These are phyloP conservation scores for Rubroboletus pulcherrimus DNA, from an alignment of 768 basidiomycete genomes.

Conservation along the genomic window DNA sequence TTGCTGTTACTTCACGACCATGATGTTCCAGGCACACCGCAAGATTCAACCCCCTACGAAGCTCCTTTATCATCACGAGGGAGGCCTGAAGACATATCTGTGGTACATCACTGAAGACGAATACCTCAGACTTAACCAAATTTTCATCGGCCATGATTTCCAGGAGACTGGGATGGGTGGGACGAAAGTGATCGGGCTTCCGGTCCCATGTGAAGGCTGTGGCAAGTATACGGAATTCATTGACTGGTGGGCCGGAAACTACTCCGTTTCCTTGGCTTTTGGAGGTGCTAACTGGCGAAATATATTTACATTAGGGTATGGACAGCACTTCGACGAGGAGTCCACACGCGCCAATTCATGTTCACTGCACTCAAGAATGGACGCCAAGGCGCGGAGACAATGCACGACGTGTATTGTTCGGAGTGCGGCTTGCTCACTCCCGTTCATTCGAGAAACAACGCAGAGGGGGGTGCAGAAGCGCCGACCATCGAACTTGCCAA, in stretches of 20 bases:
- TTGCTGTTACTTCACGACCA: neutral
- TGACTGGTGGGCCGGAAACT: neutral
- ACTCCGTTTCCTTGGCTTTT: neutral
- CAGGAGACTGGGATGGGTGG: neutral
- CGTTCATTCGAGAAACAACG: constrained; percentile 5
- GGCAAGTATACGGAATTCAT: neutral
- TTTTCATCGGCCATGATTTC: neutral
- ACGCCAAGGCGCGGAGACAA: constrained; percentile 10
- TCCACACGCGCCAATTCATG: constrained; percentile 10
- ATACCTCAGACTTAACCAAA: neutral
- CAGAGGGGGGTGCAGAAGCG: constrained; percentile 8
- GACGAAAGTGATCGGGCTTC: neutral
- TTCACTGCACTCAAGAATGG: constrained; percentile 9
- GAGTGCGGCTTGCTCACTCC: constrained; percentile 10
- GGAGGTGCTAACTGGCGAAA: neutral
- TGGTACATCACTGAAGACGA: neutral
- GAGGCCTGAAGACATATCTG: neutral
- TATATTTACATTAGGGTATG: neutral
- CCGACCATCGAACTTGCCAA: constrained; percentile 5
- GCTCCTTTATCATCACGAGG: neutral
- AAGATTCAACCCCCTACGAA: neutral
- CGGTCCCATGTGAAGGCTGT: neutral
- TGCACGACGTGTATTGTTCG: constrained; percentile 14
- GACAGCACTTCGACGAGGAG: constrained; percentile 13
- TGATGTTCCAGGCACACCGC: neutral